A percentile compares a stretch with the other conserved stretches of the same genome.
phyloP scores from a whole-genome alignment of 805 yeast genomes.

The Starmerella bombicola region DNA sequence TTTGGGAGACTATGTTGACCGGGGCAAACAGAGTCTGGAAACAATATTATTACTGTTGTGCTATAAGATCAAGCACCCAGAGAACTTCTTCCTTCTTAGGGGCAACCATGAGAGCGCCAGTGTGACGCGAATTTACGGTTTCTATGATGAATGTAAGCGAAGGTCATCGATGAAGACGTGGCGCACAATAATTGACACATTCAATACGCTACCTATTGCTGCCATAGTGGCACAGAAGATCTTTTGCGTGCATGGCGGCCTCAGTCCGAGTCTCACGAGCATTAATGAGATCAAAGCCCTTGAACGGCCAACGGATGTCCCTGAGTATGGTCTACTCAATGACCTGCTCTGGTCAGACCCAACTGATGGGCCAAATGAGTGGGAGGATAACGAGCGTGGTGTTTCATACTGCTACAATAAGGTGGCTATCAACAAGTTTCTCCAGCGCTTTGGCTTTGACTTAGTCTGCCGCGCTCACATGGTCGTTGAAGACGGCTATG shows the following conservation, averaged over 20 bases:
- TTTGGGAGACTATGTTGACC: slow-evolving; percentile 92
- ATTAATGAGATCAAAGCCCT: slow-evolving; percentile 65
- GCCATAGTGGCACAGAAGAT: slow-evolving; percentile 93
- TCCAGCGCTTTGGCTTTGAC: slow-evolving; percentile 64
- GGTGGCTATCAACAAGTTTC: slow-evolving; percentile 66
- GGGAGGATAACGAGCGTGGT: slow-evolving; percentile 83
- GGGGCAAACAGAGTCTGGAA: slow-evolving; percentile 93
- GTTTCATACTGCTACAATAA: slow-evolving; percentile 69
- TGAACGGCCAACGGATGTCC: slow-evolving; percentile 75
- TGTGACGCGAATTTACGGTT: slow-evolving; percentile 92
- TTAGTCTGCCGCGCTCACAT: slow-evolving; percentile 76
- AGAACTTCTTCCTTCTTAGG: slow-evolving; percentile 79
- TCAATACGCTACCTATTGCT: slow-evolving; percentile 89
- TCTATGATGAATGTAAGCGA: slow-evolving; percentile 95
- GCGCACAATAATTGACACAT: slow-evolving; percentile 88
- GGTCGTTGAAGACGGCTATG: slow-evolving; percentile 78
- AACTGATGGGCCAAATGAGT: slow-evolving; percentile 66
- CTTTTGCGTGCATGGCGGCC: slow-evolving; percentile 80
- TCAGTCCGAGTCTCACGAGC: slow-evolving; percentile 58
- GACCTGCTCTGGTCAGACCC: slow-evolving; percentile 80
- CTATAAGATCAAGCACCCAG: slow-evolving; percentile 93
- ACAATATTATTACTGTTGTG: slow-evolving; percentile 78
- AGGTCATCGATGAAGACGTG: slow-evolving; percentile 84
- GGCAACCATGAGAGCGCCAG: slow-evolving; percentile 98
- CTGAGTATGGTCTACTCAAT: slow-evolving; percentile 66